Base-by-base conservation (phyloP, 768 basidiomycete species). In the Podaxis rugospora region DNA sequence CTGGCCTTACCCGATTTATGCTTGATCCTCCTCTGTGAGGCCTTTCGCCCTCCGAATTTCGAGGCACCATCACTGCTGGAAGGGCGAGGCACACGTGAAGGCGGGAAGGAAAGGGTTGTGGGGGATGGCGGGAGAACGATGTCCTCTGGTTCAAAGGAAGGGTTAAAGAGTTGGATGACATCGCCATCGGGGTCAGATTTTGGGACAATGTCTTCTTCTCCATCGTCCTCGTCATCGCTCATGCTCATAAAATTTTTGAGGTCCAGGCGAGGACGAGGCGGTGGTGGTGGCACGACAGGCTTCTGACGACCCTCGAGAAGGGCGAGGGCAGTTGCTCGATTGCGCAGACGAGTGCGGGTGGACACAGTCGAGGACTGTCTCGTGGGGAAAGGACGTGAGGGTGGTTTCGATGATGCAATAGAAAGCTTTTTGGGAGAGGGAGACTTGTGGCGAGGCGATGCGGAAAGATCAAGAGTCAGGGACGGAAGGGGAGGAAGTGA, bases 241-340 rank as follows among this genome's bases (percentile, higher is more conserved):
- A 87, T 82, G 73, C 76, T 84, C 83, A 88, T 88, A 65, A 88
- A 88, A 68, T 87, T 87, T 56, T 52, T 73, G 70, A 13, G 62
- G 57, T 56, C 40, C 47, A 60, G 63, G 53, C 32, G 51, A 36
- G 64, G 61, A 32, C 62, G 68, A 4, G 62, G 66, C 32, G n/a
- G 64, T 57, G 36, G 51, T 52, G 50, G 61, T 14, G 59, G 62
- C 32, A 57, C 40, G 5, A 25, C 27, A 36, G 51, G 59, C 54
- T 66, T 55, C 59, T 70, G 70, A 35, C 81, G 80, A 14, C 88
- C 88, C 64, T 89, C 88, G 25, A 89, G 80, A 27, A 81, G 76
- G 0, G 86, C 87, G 5, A 89, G 81, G 0, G 88, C 88, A 23
- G 83, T 79, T 44, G 80, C 81, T 25, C 84, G 80, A 66, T 85